Evolutionary conservation across 2,329 filamentous ascomycete genomes (phyloP).

Genomic region (Ascochyta pisi): DNA sequence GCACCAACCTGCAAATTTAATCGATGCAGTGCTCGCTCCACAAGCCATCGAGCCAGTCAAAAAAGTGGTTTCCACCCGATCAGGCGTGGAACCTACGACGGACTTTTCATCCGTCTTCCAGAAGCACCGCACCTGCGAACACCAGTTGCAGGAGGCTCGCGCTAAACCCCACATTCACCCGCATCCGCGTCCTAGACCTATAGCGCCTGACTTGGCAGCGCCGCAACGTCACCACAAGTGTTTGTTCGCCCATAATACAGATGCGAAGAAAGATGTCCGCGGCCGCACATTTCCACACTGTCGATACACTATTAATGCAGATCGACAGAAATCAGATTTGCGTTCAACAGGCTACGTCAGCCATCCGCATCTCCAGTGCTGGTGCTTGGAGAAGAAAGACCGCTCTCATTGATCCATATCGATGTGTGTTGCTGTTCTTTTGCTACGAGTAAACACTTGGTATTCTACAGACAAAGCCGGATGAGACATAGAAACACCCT

Average conservation of each 20-base stretch:
- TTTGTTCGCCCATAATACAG: background rate
- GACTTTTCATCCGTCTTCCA: background rate
- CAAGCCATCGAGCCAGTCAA: background rate
- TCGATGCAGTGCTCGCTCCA: background rate
- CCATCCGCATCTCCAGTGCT: too few species aligned
- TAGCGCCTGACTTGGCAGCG: too few species aligned
- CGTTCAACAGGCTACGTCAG: too few species aligned
- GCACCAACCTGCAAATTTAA: background rate
- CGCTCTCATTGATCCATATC: too few species aligned
- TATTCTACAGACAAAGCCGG: background rate
- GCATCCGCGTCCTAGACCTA: background rate
- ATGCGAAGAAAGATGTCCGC: background rate
- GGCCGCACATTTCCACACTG: background rate
- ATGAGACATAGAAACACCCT: background rate
- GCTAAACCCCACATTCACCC: conserved; percentile 7
- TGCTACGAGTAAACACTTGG: background rate
- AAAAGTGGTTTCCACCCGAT: background rate
- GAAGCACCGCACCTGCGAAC: conserved; percentile 2
- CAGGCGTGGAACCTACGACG: background rate
- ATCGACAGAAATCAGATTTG: background rate
- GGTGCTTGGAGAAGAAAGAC: too few species aligned
- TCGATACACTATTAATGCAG: background rate
- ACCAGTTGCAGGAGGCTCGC: background rate
- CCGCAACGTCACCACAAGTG: background rate
- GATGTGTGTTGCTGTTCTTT: background rate